Evolutionary conservation across 2,329 filamentous ascomycete species (phyloP).

Genomic region (Xylariales sp.): DNA sequence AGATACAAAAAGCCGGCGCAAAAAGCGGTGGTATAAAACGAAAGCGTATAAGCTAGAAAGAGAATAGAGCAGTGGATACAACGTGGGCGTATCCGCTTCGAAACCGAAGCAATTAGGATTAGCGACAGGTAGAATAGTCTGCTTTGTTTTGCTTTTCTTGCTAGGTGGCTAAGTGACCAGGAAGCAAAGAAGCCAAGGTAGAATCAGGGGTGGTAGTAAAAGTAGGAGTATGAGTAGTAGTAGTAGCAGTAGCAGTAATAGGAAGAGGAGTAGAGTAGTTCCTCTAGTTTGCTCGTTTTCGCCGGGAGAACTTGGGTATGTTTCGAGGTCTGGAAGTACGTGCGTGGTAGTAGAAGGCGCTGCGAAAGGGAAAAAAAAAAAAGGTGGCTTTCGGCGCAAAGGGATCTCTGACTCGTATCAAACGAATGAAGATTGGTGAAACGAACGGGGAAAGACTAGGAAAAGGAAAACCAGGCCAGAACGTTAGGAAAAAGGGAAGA

Average conservation of each 20-base stretch:
- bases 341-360: constrained; percentile 18
- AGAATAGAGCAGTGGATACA: constrained; percentile 32
- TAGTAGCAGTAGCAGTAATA: too few species aligned
- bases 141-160: constrained; percentile 20
- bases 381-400: constrained; percentile 28
- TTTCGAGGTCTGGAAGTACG: constrained; percentile 18
- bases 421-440: constrained; percentile 54
- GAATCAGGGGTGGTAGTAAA: constrained; percentile 9
- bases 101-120: constrained; percentile 46
- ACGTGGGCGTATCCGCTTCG: constrained; percentile 36
- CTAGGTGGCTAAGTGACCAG: constrained; percentile 29
- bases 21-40: constrained; percentile 30
- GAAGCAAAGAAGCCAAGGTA: constrained; percentile 18
- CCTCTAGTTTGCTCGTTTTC: constrained; percentile 20
- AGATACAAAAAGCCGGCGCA: neutral
- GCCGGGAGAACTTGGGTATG: constrained; percentile 29
- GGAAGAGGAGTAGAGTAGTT: too few species aligned
- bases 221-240: neutral
- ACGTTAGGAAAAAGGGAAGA: constrained; percentile 45
- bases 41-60: constrained; percentile 37
- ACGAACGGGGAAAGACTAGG: constrained; percentile 48
- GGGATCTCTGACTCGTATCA: constrained; percentile 54
- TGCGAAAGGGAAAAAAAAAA: neutral
- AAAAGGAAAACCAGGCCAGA: constrained; percentile 44
- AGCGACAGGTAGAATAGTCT: constrained; percentile 37